Base-by-base conservation (phyloP, 1,284 basidiomycete species). In the Sphagnurus paluster region DNA sequence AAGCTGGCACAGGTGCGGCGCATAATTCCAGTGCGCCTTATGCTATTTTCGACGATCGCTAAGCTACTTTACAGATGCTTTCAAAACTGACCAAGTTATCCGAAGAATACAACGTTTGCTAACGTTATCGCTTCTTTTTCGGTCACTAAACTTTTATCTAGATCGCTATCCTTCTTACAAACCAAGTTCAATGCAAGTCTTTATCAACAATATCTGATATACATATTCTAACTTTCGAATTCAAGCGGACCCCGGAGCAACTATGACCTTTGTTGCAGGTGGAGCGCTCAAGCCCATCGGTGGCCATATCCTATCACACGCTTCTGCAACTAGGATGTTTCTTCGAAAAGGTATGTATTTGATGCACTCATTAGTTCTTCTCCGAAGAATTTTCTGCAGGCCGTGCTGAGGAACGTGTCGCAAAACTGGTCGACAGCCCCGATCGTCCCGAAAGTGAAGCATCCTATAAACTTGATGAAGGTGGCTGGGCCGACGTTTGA, bases 361-460 rank as follows among this genome's bases (percentile, higher is more conserved):
- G 28, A n/a, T 21, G 16, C 3, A 24, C n/a, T n/a, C 3, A 13
- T 23, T 9, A n/a, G n/a, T 40, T 16, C 17, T 11, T 3, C 19
- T 39, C 21, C 11, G 7, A 23, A 10, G 35, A 8, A 23, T 19
- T 4, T 28, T 17, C 1, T 34, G 35, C 55, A 89, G 92, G 93
- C 53, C 84, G 93, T 36, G 93, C 90, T 4, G 93, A 96, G 63
- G 93, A 97, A 69, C 87, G 93, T 47, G 91, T 96, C 23, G 93
- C 93, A n/a, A 97, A 96, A 63, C 76, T 97, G 2, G 89, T 93
- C 32, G 93, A 97, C 63, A 93, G 90, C 58, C 93, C 93, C 4
- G 93, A 96, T 62, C 80, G 87, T 56, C 90, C 91, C 6, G 92
- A 95, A 68, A 92, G 89, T 56, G 92, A 95, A 68, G 93, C 92